Evolutionary conservation across 2,329 filamentous ascomycete genomes (phyloP), one percentile per base, ranked within the genome.

Genomic region (Simplicillium aogashimaense): DNA sequence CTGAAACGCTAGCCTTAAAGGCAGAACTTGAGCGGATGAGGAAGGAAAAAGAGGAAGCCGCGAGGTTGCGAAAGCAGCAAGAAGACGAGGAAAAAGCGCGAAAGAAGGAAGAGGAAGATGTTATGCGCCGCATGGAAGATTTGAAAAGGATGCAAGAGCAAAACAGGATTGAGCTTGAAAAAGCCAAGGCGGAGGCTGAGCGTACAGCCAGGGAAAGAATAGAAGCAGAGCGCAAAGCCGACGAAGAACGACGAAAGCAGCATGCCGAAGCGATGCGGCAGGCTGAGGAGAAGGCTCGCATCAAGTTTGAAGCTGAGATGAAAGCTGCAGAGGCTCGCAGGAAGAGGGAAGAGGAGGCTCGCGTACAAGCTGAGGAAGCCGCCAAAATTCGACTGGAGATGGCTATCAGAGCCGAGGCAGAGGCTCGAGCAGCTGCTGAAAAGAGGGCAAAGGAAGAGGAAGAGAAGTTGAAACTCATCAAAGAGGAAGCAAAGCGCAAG

Each of bases 21-120:
- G 66, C 74, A 48, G 70, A 76, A 45, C 54, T 81, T 10, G 61
- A 65, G 13, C 52, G 57, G 29, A 59, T 69, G 29, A 59, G 68
- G 41, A 53, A 48, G 9, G 64, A 61, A 20, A 61, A 61, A 45
- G 63, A 66, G 29, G 61, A 61, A 7, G 62, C 60, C 14, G 60
- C 62, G 18, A 60, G 30, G 11, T 12, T 32, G 15, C 6, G 30
- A 54, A 33, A 52, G 47, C 55, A 60, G 38, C 55, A 54, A 15
- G 58, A 59, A 34, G 43, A 61, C 7, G 60, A 65, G 41, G 49
- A 48, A 15, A 55, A 57, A 42, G 61, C 38, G 6, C 30, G 29
- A 12, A 62, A 65, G 25, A 60, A 54, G 39, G 68, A 70, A 7
- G 69, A 73, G 37, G 59, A 66, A 9, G 61, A 63, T 13, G 64